phyloP scores from a whole-genome alignment of 2,329 filamentous ascomycete genomes.

The Trichoderma oligosporum region DNA sequence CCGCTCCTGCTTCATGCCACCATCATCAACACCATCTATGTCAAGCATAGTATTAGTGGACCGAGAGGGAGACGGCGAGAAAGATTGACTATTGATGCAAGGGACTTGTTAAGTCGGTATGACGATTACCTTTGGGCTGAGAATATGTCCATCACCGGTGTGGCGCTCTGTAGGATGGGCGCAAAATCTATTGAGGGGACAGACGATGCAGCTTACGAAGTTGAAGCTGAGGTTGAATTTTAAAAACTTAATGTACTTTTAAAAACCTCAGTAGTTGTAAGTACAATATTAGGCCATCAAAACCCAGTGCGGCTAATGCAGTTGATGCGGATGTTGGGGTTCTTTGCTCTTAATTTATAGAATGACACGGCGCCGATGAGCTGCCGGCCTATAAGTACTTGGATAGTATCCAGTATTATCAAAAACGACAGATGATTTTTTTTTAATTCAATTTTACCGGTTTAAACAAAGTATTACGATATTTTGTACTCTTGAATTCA shows the following conservation, averaged over 20 bases:
- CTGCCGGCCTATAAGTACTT: too few species aligned
- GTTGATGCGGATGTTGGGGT: too few species aligned
- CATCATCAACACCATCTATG: conserved; percentile 80
- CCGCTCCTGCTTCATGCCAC: conserved; percentile 78
- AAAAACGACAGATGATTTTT: too few species aligned
- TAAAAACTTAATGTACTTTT: conserved; percentile 24
- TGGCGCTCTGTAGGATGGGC: conserved; percentile 86
- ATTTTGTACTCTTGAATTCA: too few species aligned
- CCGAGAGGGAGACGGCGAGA: conserved; percentile 34
- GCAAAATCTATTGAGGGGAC: conserved; percentile 61
- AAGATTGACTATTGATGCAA: conserved; percentile 51
- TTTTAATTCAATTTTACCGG: too few species aligned
- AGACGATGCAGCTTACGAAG: conserved; percentile 52
- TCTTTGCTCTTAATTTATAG: too few species aligned
- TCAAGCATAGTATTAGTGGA: conserved; percentile 37
- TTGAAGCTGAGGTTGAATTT: conserved; percentile 47
- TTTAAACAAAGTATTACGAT: too few species aligned
- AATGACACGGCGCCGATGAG: too few species aligned
- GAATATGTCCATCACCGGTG: conserved; percentile 60
- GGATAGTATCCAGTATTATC: too few species aligned
- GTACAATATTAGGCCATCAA: too few species aligned
- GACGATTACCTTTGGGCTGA: conserved; percentile 68
- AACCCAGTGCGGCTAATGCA: too few species aligned
- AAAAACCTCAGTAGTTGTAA: background rate
- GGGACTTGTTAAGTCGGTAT: conserved; percentile 55